A percentile compares a stretch with the other conserved stretches of the same genome.
phyloP scores from a whole-genome alignment of 2,329 filamentous ascomycete genomes.

The Ascochyta lentis region DNA sequence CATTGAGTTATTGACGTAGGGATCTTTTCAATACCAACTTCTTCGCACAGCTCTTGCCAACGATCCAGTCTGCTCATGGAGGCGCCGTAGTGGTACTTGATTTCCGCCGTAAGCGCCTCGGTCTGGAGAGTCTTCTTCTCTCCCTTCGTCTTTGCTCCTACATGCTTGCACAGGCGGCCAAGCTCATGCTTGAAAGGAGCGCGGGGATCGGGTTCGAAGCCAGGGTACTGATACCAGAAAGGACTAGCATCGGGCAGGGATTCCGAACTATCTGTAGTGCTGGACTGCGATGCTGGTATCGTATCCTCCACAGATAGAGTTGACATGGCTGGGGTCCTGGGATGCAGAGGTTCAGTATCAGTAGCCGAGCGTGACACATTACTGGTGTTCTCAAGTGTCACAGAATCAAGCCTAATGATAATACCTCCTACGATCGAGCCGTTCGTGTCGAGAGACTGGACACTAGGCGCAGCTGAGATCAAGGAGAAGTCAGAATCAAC shows the following conservation, averaged over 20 bases:
- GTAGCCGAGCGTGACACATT: neutral
- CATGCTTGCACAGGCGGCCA: slow-evolving; percentile 22
- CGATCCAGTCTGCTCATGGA: slow-evolving; percentile 23
- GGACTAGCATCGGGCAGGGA: slow-evolving; percentile 11
- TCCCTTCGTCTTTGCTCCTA: neutral
- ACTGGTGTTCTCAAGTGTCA: neutral
- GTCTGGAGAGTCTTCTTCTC: slow-evolving; percentile 10
- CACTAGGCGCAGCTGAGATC: slow-evolving; percentile 22
- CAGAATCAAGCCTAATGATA: slow-evolving; percentile 3
- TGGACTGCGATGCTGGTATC: neutral
- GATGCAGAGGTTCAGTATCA: neutral
- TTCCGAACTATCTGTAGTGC: neutral
- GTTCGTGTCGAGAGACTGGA: slow-evolving; percentile 21
- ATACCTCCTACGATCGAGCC: slow-evolving; percentile 19
- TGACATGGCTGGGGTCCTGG: neutral
- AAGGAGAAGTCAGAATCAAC: slow-evolving; percentile 19
- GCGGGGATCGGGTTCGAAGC: slow-evolving; percentile 23
- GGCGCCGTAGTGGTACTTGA: slow-evolving; percentile 28
- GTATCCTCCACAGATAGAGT: neutral
- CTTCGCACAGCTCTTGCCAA: slow-evolving; percentile 36
- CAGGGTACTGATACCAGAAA: slow-evolving; percentile 26
- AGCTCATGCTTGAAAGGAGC: slow-evolving; percentile 31
- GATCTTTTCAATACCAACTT: slow-evolving; percentile 28
- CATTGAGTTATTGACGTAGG: slow-evolving; percentile 33
- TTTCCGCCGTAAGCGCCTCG: slow-evolving; percentile 27